Conservation (phyloP, 192 early-diverging fungal genomes). For the Cetraspora pellucida region DNA sequence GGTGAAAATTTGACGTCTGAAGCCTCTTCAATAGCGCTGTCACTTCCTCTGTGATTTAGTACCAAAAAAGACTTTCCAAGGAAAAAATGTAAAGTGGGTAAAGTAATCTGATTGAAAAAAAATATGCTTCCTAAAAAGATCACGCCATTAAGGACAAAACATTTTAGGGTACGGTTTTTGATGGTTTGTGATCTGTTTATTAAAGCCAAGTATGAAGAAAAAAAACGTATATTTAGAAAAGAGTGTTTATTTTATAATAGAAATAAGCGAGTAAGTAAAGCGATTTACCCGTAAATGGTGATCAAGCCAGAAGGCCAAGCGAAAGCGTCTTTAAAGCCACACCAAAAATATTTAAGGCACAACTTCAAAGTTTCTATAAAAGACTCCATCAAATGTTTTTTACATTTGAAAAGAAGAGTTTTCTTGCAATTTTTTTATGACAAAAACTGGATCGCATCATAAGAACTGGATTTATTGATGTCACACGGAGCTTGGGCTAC, state of each 20-base stretch:
- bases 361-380: conserved; percentile 17
- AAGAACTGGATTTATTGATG: too few relatives aligned
- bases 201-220: neutral
- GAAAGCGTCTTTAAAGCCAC: conserved; percentile 42
- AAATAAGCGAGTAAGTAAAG: neutral
- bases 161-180: conserved; percentile 44
- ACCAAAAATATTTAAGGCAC: conserved; percentile 20
- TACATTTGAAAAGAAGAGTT: too few relatives aligned
- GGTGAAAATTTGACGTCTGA: neutral
- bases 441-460: too few relatives aligned
- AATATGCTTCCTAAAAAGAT: conserved; percentile 59
- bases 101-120: conserved; percentile 43
- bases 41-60: neutral
- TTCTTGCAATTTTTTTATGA: too few relatives aligned
- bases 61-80: conserved; percentile 6
- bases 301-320: conserved; percentile 49
- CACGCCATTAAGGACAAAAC: conserved; percentile 52
- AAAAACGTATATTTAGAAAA: neutral
- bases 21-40: neutral
- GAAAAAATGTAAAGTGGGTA: conserved; percentile 32
- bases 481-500: too few relatives aligned
- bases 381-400: neutral
- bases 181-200: conserved; percentile 50
- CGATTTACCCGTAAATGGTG: conserved; percentile 51
- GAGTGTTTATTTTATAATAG: neutral